A percentile compares a stretch with the other conserved stretches of the same genome.
Evolutionary conservation across 352 stramenopile genomes (phyloP).

Genomic region (Globisporangium mamillatum): DNA sequence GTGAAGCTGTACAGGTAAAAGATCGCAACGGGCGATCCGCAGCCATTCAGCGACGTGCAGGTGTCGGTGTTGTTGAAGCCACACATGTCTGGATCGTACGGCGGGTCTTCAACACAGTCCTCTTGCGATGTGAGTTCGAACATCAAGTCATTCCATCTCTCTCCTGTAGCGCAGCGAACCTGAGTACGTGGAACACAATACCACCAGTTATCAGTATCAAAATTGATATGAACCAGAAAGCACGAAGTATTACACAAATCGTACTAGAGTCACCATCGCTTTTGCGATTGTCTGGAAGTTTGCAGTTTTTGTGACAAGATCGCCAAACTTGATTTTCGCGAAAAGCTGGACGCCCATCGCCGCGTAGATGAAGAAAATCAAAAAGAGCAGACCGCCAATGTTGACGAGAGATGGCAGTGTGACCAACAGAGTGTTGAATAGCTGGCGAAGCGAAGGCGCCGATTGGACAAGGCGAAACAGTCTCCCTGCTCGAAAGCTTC

Average conservation of each 20-base stretch:
- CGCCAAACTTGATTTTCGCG: conserved; percentile 71
- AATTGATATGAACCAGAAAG: neutral
- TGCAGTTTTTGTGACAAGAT: conserved; percentile 57
- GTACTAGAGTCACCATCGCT: conserved; percentile 63
- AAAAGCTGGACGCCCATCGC: conserved; percentile 90
- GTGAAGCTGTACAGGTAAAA: conserved; percentile 88
- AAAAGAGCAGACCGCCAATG: conserved; percentile 82
- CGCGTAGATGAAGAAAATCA: conserved; percentile 93
- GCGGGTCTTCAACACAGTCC: conserved; percentile 40
- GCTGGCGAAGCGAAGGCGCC: conserved; percentile 69
- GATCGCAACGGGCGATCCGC: conserved; percentile 59
- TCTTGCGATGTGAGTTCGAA: conserved; percentile 70
- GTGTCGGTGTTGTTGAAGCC: conserved; percentile 43
- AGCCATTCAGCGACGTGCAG: conserved; percentile 69
- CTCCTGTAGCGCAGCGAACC: conserved; percentile 88
- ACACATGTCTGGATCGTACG: conserved; percentile 54
- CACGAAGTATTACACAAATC: conserved; percentile 5
- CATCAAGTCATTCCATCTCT: conserved; percentile 92
- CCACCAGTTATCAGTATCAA: neutral
- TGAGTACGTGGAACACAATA: conserved; percentile 43
- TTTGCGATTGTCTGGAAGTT: conserved; percentile 89
- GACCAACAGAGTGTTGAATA: conserved; percentile 88
- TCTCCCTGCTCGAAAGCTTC: conserved; percentile 81
- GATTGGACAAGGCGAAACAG: conserved; percentile 74
- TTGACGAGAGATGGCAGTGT: conserved; percentile 85